phyloP scores from a whole-genome alignment of 1,284 basidiomycete genomes.

The Fereydounia khargensis region DNA sequence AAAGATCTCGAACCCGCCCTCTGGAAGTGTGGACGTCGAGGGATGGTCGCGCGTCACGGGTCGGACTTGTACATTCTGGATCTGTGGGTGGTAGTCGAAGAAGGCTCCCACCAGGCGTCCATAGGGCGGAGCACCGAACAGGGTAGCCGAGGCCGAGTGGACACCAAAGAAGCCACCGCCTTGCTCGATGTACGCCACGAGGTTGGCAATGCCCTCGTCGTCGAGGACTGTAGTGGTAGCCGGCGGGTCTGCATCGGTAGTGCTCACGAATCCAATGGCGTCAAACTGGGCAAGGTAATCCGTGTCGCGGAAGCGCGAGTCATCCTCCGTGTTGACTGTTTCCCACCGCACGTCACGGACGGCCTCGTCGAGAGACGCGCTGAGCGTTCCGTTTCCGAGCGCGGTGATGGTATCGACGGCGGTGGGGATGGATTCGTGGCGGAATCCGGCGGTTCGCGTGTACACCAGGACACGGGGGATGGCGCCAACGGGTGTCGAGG shows the following conservation, averaged over 20 bases:
- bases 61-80: slow-evolving; percentile 62
- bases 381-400: slow-evolving; percentile 64
- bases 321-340: slow-evolving; percentile 23
- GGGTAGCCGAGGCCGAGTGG: slow-evolving; percentile 70
- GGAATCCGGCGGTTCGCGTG: slow-evolving; percentile 57
- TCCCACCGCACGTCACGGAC: slow-evolving; percentile 19
- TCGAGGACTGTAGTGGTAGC: slow-evolving; percentile 64
- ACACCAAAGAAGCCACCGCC: slow-evolving; percentile 72
- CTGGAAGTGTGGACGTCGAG: slow-evolving; percentile 24
- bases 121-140: slow-evolving; percentile 69
- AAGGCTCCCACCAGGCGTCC: slow-evolving; percentile 63
- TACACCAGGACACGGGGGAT: slow-evolving; percentile 40
- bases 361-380: slow-evolving; percentile 17
- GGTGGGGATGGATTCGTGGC: slow-evolving; percentile 76
- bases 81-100: slow-evolving; percentile 72
- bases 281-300: slow-evolving; percentile 28
- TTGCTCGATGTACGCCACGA: slow-evolving; percentile 67
- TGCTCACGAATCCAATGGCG: slow-evolving; percentile 68
- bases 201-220: slow-evolving; percentile 64
- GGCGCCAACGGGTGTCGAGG: too few relatives aligned
- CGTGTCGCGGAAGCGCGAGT: slow-evolving; percentile 20
- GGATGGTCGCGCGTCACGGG: slow-evolving; percentile 16
- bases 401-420: slow-evolving; percentile 65
- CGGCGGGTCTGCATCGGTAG: slow-evolving; percentile 63
- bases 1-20: slow-evolving; percentile 13